Conservation (phyloP, 305 asterid genomes). For the Rubia occidens region DNA sequence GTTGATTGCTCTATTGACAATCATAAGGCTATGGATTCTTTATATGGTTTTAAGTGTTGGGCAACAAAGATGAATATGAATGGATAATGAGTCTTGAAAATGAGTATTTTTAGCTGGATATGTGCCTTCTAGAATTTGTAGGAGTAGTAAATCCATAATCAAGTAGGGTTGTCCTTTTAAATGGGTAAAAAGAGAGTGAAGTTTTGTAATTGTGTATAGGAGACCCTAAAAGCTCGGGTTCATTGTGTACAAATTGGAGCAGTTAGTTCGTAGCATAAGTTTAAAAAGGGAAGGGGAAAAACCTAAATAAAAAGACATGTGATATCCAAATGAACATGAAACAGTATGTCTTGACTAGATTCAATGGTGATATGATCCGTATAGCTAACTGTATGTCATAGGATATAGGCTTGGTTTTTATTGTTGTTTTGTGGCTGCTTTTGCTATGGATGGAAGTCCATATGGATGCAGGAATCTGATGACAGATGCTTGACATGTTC, state of each 20-base stretch:
- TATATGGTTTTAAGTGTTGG: not conserved
- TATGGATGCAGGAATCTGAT: constrained; percentile 5
- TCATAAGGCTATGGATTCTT: not conserved
- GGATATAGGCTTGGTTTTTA: not conserved
- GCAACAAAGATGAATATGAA: not conserved
- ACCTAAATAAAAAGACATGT: not conserved
- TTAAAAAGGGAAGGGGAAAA: not conserved
- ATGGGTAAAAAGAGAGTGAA: not conserved
- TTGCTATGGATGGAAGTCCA: not conserved
- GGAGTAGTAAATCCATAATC: not conserved
- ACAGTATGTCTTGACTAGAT: not conserved
- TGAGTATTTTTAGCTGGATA: not conserved
- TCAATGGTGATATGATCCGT: not conserved
- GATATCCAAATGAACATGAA: not conserved
- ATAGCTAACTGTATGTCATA: not conserved
- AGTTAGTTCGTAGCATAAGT: not conserved
- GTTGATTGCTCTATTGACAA: too few species aligned
- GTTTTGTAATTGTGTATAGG: not conserved
- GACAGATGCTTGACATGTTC: constrained; percentile 13
- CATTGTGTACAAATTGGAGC: not conserved
- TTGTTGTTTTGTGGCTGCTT: not conserved
- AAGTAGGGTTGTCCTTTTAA: not conserved
- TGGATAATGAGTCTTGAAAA: not conserved
- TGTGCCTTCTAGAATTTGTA: not conserved
- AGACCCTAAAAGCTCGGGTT: not conserved